Evolutionary conservation across 78 protist genomes (phyloP), one percentile per base, ranked within the genome.

Genomic region (Dictyostelium purpureum): DNA sequence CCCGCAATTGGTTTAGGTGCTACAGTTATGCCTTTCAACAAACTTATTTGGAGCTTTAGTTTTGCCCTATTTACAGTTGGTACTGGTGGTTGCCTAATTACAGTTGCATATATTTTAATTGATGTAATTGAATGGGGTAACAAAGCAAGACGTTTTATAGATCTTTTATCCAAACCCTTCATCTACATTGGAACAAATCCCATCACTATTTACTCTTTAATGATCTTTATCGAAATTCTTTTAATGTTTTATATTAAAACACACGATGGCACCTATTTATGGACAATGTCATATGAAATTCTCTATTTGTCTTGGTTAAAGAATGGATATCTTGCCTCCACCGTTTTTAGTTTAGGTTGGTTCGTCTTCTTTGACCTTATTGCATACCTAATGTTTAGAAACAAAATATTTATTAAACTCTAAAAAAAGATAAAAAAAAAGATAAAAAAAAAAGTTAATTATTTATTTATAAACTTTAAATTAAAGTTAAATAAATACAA

Each of bases 141-240:
- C 4, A 85, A 21, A 45, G 74, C 43, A 21, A 47, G 59, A 31
- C 33, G 24, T 14, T 1, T 26, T 0, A 61, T 85, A 18, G 78
- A 73, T n/a, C 0, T 35, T 0, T 18, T 56, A 4, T 28, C 42
- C 21, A 78, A 59, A 38, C 91, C 91, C 52, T 57, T 85, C 26
- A 31, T 73, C 6, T 85, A 81, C 82, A 85, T 85, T 33, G 91
- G 91, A 21, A 74, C 28, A 45, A 85, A 85, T 69, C 91, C 91
- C 70, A 85, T 85, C 26, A 73, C 91, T 4, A 85, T 85, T 57
- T 85, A 85, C 37, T 57, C 81, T 19, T 40, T 85, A 10, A 85
- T 85, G 91, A 49, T 85, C 10, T 85, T 85, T 49, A 85, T 85
- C n/a, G 91, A 85, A 24, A 85, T 85, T 49, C 37, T 85, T 21